Base-by-base conservation (phyloP, 768 basidiomycete genomes). In the Calocybe indica region DNA sequence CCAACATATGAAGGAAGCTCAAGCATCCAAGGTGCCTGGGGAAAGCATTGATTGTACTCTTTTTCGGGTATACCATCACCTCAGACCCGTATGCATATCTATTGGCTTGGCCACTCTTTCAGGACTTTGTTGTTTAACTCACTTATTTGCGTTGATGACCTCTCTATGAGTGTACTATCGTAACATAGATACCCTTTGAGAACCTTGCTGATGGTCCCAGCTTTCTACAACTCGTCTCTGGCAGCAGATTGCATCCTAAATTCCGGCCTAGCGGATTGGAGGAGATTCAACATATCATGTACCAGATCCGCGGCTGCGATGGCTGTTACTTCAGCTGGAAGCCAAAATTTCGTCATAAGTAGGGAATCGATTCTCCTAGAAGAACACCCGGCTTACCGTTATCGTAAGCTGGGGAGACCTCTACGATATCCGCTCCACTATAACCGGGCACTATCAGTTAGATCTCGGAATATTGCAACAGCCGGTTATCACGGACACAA, bases 351-450 rank as follows among this genome's bases (percentile, higher is more conserved):
- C 31, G 28, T 43, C 8, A 52, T 12, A 41, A 36, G 43, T 39
- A 31, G 13, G 14, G 49, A 32, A 45, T 36, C 10, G 22, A 41
- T 44, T 32, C 31, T 28, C 30, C 28, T 37, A 30, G 14, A 30
- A 36, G 13, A 36, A 12, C 15, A 40, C 43, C 38, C 45, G 37
- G 55, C 71, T 39, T 48, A 81, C 83, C 84, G 51, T 80, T 71
- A 62, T 85, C 85, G 61, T 88, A 86, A 11, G 83, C 78, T 7
- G 86, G 85, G 1, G 84, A 67, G 30, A 89, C 86, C 61, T 87
- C 85, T 29, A 88, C 82, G 43, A 88, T 64, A 57, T 88, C 85
- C 6, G 79, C 80, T 30, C 85, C 86, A 32, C 84, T 83, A 29
- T 35, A 48, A 3, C 46, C 15, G 32, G 46, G 12, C 13, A 28